Base-by-base conservation (phyloP, 139 green algal genomes). In the Astrephomene gubernaculifera region DNA sequence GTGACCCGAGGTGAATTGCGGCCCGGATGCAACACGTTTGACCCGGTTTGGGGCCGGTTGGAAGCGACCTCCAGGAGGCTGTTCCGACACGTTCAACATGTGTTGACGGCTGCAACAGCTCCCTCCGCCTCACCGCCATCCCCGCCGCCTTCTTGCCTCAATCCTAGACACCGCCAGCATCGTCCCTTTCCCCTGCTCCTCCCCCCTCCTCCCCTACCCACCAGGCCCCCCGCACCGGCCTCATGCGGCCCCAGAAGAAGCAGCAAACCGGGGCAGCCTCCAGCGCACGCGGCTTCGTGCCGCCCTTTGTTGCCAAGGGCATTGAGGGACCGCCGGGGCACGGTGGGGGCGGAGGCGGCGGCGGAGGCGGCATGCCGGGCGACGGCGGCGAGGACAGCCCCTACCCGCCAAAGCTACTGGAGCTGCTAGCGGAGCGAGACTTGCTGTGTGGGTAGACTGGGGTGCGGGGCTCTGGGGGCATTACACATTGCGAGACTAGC, bases 261-360 rank as follows among this genome's bases (percentile, higher is more conserved):
- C 72, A 69, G 44, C 45, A 43, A 14, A 73, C 60, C 27, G 73
- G 44, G 19, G 38, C 71, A 41, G 82, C 29, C 22, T 88, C 74
- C 43, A 82, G 54, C 29, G 81, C 49, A 24, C 44, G 63, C 57
- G 83, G 73, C 61, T 98, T 98, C 86, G 87, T 96, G 52, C 90
- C 94, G 43, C 95, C 95, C 0, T 96, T 93, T 81, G 87, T 95
- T 27, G 80, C 83, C 19, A 93, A 93, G 35, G 91, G 86, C 0
- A 5, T 94, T 31, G 81, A 92, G 24, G 33, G 79, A 79, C 33
- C 71, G 22, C 33, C 54, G 36, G 36, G 29, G 67, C 29, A 79
- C 10, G 67, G 69, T 10, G 73, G 71, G 4, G 67, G 79, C 0
- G 70, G 85, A n/a, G 70, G 60, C 25, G 80, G 64, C 7, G 75